Base-by-base conservation (phyloP, 129 eudicot genomes). In the Artemisia annua region DNA sequence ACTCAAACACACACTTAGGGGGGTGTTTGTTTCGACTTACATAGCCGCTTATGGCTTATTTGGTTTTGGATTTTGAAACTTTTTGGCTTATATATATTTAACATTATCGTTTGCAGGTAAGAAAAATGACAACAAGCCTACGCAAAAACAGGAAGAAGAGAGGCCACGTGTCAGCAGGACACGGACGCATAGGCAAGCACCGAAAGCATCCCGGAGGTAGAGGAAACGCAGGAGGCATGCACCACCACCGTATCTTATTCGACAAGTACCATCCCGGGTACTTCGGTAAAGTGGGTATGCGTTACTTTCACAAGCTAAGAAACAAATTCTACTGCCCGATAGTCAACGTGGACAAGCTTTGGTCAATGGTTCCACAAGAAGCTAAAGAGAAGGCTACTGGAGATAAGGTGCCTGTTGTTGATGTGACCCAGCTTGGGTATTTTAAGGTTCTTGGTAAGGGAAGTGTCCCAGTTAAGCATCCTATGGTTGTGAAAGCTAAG, bases 181-280 rank as follows among this genome's bases (percentile, higher is more conserved):
- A 88, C 67, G 94, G 94, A 3, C 94, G 94, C 75, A 82, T 87
- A 39, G 94, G 94, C 0, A 88, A 88, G 72, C 90, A 88, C 84
- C 52, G 94, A 32, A 87, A 87, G 82, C 93, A 87, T 83, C 94
- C 94, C 3, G 89, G 94, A 22, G 90, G 94, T 22, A 84, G 94
- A 3, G 94, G 94, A 64, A 87, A 86, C 78, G 92, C 96, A 63
- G 90, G 92, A 63, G 92, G 96, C 0, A 82, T 90, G 93, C 96
- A 90, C 81, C 96, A 90, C 84, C 96, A 87, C 84, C 87, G 96
- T 5, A 90, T 90, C 85, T 85, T 90, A 24, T 90, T 90, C 90
- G 96, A 90, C 87, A 90, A 90, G 84, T 90, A 90, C 71, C 90
- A 87, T 78, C 96, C 96, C 7, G 96, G 96, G 2, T 90, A 87